Evolutionary conservation across 2,329 filamentous ascomycete genomes (phyloP), one percentile per base, ranked within the genome.

Genomic region (Aspergillus bombycis): DNA sequence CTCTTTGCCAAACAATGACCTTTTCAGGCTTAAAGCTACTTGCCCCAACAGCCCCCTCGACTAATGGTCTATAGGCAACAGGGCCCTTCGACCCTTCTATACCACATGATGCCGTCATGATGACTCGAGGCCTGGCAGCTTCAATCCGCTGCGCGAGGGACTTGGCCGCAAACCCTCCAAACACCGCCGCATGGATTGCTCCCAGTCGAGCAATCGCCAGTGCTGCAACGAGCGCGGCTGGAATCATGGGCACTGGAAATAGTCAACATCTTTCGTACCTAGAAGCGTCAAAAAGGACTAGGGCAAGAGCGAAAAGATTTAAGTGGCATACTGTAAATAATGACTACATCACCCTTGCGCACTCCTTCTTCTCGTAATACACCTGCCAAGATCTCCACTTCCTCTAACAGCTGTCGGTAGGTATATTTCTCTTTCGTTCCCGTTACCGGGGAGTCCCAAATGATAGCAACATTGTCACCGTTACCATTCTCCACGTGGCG

Each of bases 101-200:
- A 38, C 94, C 94, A 77, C 94, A 97, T 10, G 92, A 96, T 0
- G 94, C 93, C 0, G 94, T 97, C 75, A 97, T 86, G 56, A 97
- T 88, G 11, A 86, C 88, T 10, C 86, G 86, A 9, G 94, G 92
- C 38, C 85, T 85, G 9, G 91, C 92, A 0, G 91, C 91, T 57
- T 96, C 93, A 68, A 98, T 96, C 30, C 94, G 86, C 79, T 97
- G 94, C 1, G 93, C 92, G 52, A 97, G 83, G 4, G 93, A 91
- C 11, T 85, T 83, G 0, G 93, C 84, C 0, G 92, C 93, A 75
- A 98, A 98, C 0, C 94, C 94, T 48, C 94, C 94, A 77, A 97
- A 97, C 4, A 98, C 94, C 5, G 96, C 92, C 4, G 92, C 89
- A 75, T 98, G 94, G 58, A 97, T 88, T 19, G 93, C 94, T 12